Evolutionary conservation across 2,329 filamentous ascomycete species (phyloP).

Genomic region (Passalora sequoiae): DNA sequence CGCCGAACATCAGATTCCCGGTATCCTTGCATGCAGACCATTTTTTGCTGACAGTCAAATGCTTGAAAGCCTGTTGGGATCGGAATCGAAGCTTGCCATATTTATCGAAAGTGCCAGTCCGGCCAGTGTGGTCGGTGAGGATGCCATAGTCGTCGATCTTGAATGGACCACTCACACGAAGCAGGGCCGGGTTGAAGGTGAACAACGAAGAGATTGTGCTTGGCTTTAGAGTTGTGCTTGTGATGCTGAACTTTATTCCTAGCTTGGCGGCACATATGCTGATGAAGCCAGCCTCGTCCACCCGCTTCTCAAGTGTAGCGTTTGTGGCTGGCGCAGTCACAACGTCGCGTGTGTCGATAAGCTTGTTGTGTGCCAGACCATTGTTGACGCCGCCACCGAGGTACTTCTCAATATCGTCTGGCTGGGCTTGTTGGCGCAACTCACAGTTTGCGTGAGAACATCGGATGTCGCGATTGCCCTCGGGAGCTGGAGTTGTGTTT

Average conservation of each 20-base stretch:
- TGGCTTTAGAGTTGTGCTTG: neutral
- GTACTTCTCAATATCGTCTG: too few relatives aligned
- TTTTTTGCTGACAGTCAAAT: neutral
- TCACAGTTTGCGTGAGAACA: too few relatives aligned
- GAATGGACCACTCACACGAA: neutral
- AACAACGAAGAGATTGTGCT: neutral
- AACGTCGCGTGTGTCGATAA: too few relatives aligned
- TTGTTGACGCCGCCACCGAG: too few relatives aligned
- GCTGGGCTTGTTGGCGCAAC: too few relatives aligned
- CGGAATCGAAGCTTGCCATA: neutral
- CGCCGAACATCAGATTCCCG: neutral
- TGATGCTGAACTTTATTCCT: neutral
- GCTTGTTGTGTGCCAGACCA: too few relatives aligned
- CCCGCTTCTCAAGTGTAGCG: too few relatives aligned
- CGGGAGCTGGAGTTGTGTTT: too few relatives aligned
- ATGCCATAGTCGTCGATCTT: neutral
- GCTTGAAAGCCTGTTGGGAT: neutral
- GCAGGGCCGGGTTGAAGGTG: neutral
- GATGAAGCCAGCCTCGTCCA: too few relatives aligned
- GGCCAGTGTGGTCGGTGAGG: neutral
- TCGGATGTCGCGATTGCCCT: too few relatives aligned
- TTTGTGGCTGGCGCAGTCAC: too few relatives aligned
- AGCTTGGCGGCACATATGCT: neutral
- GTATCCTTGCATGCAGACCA: neutral
- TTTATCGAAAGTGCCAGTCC: neutral